phyloP scores from a whole-genome alignment of 2,329 filamentous ascomycete genomes.

The Fusarium brachygibbosum region DNA sequence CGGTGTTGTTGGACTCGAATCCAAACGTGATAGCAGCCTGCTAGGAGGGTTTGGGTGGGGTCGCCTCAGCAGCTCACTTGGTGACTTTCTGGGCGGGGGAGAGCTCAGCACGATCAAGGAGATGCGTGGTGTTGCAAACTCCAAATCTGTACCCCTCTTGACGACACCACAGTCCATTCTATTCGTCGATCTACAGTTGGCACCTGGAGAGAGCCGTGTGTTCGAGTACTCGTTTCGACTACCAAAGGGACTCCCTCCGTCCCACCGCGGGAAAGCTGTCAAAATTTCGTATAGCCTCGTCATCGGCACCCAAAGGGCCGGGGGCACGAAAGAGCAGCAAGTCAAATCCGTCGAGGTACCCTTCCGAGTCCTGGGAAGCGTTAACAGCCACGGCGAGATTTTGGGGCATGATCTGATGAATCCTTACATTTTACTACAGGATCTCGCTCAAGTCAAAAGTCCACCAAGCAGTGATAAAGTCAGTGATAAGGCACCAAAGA shows the following conservation, averaged over 20 bases:
- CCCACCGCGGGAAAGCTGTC: constrained; percentile 90
- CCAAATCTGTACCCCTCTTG: constrained; percentile 89
- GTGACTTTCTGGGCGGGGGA: constrained; percentile 85
- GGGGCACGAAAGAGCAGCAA: constrained; percentile 81
- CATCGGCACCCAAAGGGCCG: constrained; percentile 90
- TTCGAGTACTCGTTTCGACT: constrained; percentile 90
- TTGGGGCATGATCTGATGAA: constrained; percentile 95
- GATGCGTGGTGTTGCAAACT: constrained; percentile 89
- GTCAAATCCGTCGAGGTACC: constrained; percentile 93
- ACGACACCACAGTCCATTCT: constrained; percentile 95
- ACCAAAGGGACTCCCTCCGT: constrained; percentile 90
- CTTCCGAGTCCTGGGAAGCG: constrained; percentile 92
- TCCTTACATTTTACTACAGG: constrained; percentile 89
- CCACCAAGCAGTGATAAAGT: constrained; percentile 40
- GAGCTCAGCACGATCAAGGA: constrained; percentile 95
- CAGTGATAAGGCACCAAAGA: constrained; percentile 43
- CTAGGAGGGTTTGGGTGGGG: constrained; percentile 90
- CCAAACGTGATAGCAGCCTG: constrained; percentile 81
- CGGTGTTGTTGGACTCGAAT: constrained; percentile 85
- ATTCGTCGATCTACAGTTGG: constrained; percentile 91
- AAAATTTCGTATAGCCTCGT: constrained; percentile 93
- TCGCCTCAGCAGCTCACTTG: constrained; percentile 87
- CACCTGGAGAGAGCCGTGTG: constrained; percentile 87
- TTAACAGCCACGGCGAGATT: constrained; percentile 89
- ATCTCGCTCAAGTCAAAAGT: constrained; percentile 78